Base-by-base conservation (phyloP, 148 eudicot genomes). In the Bassia scoparia region DNA sequence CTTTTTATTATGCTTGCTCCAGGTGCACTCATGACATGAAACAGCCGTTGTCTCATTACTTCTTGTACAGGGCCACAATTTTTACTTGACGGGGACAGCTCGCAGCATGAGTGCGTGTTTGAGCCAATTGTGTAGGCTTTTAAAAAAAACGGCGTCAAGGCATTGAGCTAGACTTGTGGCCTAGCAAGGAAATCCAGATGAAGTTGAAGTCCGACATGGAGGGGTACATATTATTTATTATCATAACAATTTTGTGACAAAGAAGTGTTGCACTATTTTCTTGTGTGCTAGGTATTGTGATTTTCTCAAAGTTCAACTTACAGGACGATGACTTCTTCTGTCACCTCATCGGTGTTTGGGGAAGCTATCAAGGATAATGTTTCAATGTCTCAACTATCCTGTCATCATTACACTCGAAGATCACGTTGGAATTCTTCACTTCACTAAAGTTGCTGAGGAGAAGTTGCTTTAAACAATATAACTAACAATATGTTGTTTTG, bases 391-490 rank as follows among this genome's bases (percentile, higher is more conserved):
- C 97, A 2, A 85, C 0, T 90, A 89, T 70, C 98, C 98, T 53
- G 92, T 93, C 29, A 77, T 93, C n/a, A 83, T 93, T 31, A 93
- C 98, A 20, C 82, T 93, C 35, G 98, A 93, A 80, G 98, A 93
- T 37, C 97, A 93, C 79, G 87, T 93, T n/a, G n/a, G 44, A 76
- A 82, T 71, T 48, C 83, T 56, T 61, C 67, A 48, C 97, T 90
- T 77, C 94, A 84, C 83, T 64, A 84, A 75, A 82, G 97, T 87
- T n/a, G 92, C 97, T 33, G 64, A 77, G 81, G 98, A 82, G n/a
- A 63, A 80, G 83, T 71, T 41, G 43, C 38, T 53, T 0, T 13
- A 26, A 21, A 29, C 26, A 24, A 13, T 35, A 17, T 48, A 48
- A 48, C 15, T 48, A 17, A 2, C 15, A 48, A 48, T 49, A 16